Evolutionary conservation across 352 stramenopile genomes (phyloP), one percentile per base, ranked within the genome.

Genomic region (Achlya hypogyna): DNA sequence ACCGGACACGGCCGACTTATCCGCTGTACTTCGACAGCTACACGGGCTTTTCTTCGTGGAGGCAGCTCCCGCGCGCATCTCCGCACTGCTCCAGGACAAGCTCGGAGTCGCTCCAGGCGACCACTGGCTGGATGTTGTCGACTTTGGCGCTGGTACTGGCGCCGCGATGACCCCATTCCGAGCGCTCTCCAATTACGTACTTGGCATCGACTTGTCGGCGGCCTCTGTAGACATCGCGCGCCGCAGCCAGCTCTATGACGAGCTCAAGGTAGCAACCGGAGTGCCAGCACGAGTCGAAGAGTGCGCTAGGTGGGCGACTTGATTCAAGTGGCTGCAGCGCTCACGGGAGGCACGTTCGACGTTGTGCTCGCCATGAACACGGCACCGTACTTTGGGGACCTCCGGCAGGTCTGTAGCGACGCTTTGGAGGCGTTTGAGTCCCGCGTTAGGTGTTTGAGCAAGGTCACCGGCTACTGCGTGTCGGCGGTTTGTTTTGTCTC

Each of bases 121-220:
- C 22, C 54, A 45, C 29, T 64, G 54, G 54, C 35, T 64, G 4
- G 54, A 64, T 27, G 35, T 64, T 25, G 40, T 52, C 2, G 54
- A 64, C 22, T 51, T 64, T 14, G 54, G 54, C 54, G 35, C 32
- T 23, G 54, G 54, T 10, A 34, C 54, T 5, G 54, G 54, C 35
- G n/a, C 20, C 9, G 35, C 54, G 3, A 52, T 64, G n/a, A 4
- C 12, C 5, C 47, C 5, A 2, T 52, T 64, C 27, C 54, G 35
- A 4, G 20, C 54, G 22, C 38, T 64, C 4, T 28, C 34, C 9
- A 64, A 52, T 28, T 64, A 51, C 47, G 23, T 64, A 14, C 5
- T 64, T 28, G 54, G 54, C 4, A 64, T 64, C 34, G 54, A 64
- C 35, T 5, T 64, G 5, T 64, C 54, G 35, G 31, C 54, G n/a